Evolutionary conservation across 1,284 basidiomycete species (phyloP), one percentile per base, ranked within the genome.

Genomic region (Rhodotorula sp.): DNA sequence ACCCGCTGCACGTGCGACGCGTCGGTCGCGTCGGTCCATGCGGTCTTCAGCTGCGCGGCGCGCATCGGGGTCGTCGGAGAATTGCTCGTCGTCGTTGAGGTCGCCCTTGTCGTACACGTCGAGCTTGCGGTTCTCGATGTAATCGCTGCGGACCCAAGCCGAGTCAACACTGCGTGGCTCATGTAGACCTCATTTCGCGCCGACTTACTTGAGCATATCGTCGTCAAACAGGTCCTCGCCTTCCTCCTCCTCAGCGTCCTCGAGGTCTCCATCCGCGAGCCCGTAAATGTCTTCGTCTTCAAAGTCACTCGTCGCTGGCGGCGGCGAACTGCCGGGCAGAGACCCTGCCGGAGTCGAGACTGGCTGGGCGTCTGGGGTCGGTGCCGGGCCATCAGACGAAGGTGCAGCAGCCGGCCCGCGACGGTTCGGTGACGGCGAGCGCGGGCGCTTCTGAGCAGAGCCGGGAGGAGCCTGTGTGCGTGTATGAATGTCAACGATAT

Each of bases 161-260:
- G 7, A 5, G 37, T 42, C 37, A 42, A 42, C n/a, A 17, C 20
- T 6, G n/a, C n/a, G 53, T 54, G n/a, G 10, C 2, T 42, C 15
- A 6, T 5, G 18, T 12, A 42, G 37, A 42, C 37, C 33, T 42
- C 37, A 2, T 2, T 17, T 15, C 15, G 18, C 15, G 15, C 56
- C 54, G 51, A 84, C 88, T 79, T 77, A 95, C 92, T 87, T 88
- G 74, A 92, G 82, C 78, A 86, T 81, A 54, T 85, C 85, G 22
- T 95, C 89, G 57, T 86, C 91, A 82, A 95, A 98, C 37, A 99
- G 86, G 82, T 99, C 95, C 80, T 96, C 95, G 48, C 92, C 93
- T 33, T 94, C 91, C 29, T 80, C 82, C 37, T 83, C 82, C 45
- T 80, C 80, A 29, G 87, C 92, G 48, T 80, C 80, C 30, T 87